Percentiles rank a stretch among this genome's conserved stretches.
Evolutionary conservation across 1,284 basidiomycete genomes (phyloP).

Genomic region (Microbotryomycetes sp.): DNA sequence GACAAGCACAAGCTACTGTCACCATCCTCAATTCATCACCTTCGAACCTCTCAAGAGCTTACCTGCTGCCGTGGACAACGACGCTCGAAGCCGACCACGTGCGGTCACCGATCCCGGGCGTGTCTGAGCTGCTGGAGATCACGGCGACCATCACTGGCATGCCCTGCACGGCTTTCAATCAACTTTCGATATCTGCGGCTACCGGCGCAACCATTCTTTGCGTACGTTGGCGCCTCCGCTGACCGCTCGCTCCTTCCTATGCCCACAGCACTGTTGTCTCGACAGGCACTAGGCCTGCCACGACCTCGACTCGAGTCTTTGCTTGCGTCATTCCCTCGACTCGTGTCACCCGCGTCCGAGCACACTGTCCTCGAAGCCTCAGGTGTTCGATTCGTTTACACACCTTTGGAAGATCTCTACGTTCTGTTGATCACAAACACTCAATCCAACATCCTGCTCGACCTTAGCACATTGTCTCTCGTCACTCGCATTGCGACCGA

Average conservation of each 20-base stretch:
- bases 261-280: constrained; percentile 89
- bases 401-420: constrained; percentile 95
- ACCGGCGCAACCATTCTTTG: not conserved
- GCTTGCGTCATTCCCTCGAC: constrained; percentile 93
- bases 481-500: constrained; percentile 91
- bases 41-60: too few species aligned
- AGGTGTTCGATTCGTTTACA: constrained; percentile 92
- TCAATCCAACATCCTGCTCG: constrained; percentile 94
- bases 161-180: not conserved
- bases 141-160: too few species aligned
- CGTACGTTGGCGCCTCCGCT: too few species aligned
- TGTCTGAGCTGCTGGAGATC: too few species aligned
- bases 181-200: not conserved
- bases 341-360: constrained; percentile 85
- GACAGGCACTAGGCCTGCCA: constrained; percentile 92
- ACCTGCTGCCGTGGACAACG: too few species aligned
- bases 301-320: constrained; percentile 89
- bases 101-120: too few species aligned
- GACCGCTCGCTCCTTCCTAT: too few species aligned
- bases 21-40: not conserved
- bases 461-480: constrained; percentile 92
- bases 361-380: constrained; percentile 81
- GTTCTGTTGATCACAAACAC: constrained; percentile 98
- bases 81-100: too few species aligned
- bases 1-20: not conserved